A percentile compares a stretch with the other conserved stretches of the same genome.
These are phyloP conservation scores for Dioszegia hungarica DNA, from an alignment of 768 basidiomycete genomes.

Conservation along the genomic window DNA sequence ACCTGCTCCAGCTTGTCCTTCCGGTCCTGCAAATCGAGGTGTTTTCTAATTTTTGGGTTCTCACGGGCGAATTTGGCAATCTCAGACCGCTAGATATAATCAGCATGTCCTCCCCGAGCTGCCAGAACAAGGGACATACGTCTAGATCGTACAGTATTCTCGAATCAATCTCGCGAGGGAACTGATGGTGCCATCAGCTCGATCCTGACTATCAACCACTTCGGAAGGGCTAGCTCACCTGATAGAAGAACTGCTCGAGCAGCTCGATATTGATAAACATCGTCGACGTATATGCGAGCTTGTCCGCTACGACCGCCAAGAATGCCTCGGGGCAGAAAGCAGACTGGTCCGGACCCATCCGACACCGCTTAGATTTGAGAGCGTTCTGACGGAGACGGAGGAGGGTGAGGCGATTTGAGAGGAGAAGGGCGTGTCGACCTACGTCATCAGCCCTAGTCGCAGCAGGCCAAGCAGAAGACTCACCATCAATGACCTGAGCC, in stretches of 20 bases:
- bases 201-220: no score
- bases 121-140: conserved; percentile 31
- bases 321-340: conserved; percentile 94
- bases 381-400: conserved; percentile 81
- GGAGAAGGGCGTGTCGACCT: conserved; percentile 91
- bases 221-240: no score
- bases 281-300: conserved; percentile 88
- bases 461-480: conserved; percentile 33
- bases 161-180: conserved; percentile 95
- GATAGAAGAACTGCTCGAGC: conserved; percentile 97
- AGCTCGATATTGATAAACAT: conserved; percentile 99
- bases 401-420: conserved; percentile 71
- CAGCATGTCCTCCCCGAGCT: not conserved
- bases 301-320: conserved; percentile 92
- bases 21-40: conserved; percentile 89
- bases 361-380: conserved; percentile 83
- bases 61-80: conserved; percentile 89
- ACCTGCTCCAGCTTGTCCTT: conserved; percentile 98
- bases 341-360: conserved; percentile 77
- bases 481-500: conserved; percentile 86
- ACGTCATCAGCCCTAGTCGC: conserved; percentile 11
- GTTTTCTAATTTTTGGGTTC: conserved; percentile 79
- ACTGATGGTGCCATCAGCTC: conserved; percentile 56
- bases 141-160: conserved; percentile 89
- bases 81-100: conserved; percentile 58